Base-by-base conservation (phyloP, 2,329 filamentous ascomycete genomes). In the Daldinia eschscholtzii region DNA sequence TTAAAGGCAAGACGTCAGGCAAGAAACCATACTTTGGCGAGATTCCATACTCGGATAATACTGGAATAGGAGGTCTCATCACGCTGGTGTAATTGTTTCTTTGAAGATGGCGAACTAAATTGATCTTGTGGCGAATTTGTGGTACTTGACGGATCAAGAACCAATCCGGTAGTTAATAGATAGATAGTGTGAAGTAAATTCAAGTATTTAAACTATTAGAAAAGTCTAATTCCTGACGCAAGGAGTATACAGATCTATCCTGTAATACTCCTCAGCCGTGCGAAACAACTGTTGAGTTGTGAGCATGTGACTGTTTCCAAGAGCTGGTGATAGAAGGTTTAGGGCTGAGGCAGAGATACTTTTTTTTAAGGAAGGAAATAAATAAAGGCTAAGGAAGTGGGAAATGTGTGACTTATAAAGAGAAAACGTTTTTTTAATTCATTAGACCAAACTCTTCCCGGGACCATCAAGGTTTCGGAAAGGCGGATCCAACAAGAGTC, bases 11-110 rank as follows among this genome's bases (percentile, higher is more conserved):
- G 71, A 93, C 89, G 70, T 92, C 85, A 1, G 96, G 94, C 61
- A 99, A 88, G 83, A 99, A 99, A 76, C 96, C 96, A 82, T 93
- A 89, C 64, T 89, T 85, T 68, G 88, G 83, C 72, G 92, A 93
- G 80, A 94, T 88, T 81, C 92, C 93, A 82, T 97, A 97, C 80
- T 97, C 91, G 79, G 88, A 86, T 65, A 93, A 86, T 53, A 81
- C 77, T 28, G 90, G 90, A 67, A 92, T 82, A 52, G 88, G 84
- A 70, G 87, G 87, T 77, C 89, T 81, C 89, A 89, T 88, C 74
- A 73, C 74, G 68, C 57, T 69, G 69, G 57, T 48, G 64, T 61
- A 44, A 41, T 23, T 66, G 60, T 57, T 41, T 52, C 56, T 64
- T 33, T 4, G 4, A 41, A 23, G n/a, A 56, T 33, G 41, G 55